Evolutionary conservation across 371 early-diverging fungal genomes (phyloP).

Genomic region (Dichotomocladium elegans): DNA sequence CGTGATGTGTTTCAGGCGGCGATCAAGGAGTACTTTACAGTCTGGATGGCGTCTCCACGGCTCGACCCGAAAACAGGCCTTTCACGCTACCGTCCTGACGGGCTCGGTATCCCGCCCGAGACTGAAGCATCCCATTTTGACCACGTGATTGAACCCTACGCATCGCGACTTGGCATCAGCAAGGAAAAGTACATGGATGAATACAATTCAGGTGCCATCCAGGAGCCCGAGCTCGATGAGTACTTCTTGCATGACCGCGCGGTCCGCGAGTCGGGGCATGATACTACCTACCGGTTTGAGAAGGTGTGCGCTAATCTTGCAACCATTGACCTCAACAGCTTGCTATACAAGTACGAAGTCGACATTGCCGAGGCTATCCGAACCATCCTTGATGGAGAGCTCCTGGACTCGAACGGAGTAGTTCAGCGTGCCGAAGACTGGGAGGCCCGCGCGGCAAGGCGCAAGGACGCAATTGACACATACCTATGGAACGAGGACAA

Average conservation of each 20-base stretch:
- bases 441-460: slow-evolving; percentile 39
- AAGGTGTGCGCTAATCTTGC: slow-evolving; percentile 82
- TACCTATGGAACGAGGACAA: slow-evolving; percentile 58
- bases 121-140: slow-evolving; percentile 90
- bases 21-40: slow-evolving; percentile 83
- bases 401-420: slow-evolving; percentile 37
- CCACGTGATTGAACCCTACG: slow-evolving; percentile 80
- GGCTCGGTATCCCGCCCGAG: slow-evolving; percentile 92
- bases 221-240: slow-evolving; percentile 79
- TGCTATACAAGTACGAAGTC: slow-evolving; percentile 88
- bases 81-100: slow-evolving; percentile 77
- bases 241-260: slow-evolving; percentile 95
- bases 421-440: slow-evolving; percentile 17
- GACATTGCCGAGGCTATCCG: slow-evolving; percentile 76
- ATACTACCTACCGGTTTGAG: slow-evolving; percentile 90
- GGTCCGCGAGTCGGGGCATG: slow-evolving; percentile 92
- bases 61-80: slow-evolving; percentile 69
- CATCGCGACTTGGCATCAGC: slow-evolving; percentile 54
- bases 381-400: slow-evolving; percentile 36
- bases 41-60: slow-evolving; percentile 83
- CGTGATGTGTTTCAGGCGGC: slow-evolving; percentile 63
- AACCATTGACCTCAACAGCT: slow-evolving; percentile 83
- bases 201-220: slow-evolving; percentile 59
- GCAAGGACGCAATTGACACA: slow-evolving; percentile 48
- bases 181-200: slow-evolving; percentile 60